Conservation (phyloP, 2,329 filamentous ascomycete species). For the Fusarium pilosicola region DNA sequence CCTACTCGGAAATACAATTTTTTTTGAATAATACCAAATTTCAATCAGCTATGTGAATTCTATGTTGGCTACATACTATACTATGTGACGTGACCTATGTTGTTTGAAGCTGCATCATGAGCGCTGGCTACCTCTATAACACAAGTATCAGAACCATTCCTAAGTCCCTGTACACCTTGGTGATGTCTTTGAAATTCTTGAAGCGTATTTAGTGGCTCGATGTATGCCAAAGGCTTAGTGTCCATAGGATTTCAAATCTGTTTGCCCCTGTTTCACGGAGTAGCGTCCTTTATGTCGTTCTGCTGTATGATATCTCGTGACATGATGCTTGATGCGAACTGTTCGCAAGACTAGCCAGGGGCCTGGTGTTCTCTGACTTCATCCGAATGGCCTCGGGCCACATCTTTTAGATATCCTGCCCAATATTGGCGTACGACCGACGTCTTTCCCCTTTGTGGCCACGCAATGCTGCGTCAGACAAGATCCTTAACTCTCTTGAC, state of each 20-base stretch:
- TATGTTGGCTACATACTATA: not conserved
- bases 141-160: too few relatives aligned
- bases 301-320: not conserved
- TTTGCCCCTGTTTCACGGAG: not conserved
- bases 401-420: not conserved
- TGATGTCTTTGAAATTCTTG: not conserved
- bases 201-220: not conserved
- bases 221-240: not conserved
- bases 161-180: not conserved
- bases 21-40: slow-evolving; percentile 12
- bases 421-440: not conserved
- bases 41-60: not conserved
- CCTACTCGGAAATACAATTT: slow-evolving; percentile 26
- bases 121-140: not conserved
- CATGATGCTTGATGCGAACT: not conserved
- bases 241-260: not conserved
- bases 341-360: not conserved
- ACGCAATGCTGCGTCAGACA: not conserved
- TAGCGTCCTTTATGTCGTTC: not conserved
- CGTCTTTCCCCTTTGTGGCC: not conserved
- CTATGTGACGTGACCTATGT: not conserved
- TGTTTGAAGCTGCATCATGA: not conserved
- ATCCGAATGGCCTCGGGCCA: not conserved
- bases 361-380: not conserved
- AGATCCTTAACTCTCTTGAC: not conserved